Base-by-base conservation (phyloP, 257 asterid species). In the Nicotiana otophora region DNA sequence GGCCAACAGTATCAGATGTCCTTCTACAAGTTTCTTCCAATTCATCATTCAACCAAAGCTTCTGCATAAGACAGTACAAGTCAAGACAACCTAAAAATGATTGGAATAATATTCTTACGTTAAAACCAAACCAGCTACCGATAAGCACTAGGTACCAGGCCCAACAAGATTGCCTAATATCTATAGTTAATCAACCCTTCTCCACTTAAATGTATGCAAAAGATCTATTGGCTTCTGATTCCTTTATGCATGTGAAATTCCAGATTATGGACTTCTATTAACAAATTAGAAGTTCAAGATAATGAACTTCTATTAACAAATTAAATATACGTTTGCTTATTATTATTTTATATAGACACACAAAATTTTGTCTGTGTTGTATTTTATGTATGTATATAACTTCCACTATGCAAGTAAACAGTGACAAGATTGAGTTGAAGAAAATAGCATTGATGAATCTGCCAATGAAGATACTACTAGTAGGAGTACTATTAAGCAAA, bases 1-100 rank as follows among this genome's bases (percentile, higher is more conserved):
- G 84, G 61, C 84, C 82, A 63, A 61, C 86, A 78, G 84, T 70
- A 83, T 82, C 88, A 17, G 90, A 46, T 68, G 82, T 88, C 81
- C 64, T 86, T 86, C 83, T 86, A 77, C 67, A 82, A 78, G 48
- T 86, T 84, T 83, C 64, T 51, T 62, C 88, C 42, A 85, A 75
- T 79, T 82, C 75, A 76, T 86, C 78, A 20, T 54, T 78, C 82
- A 67, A 90, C 81, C 82, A 85, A 84, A 80, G 63, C 26, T 65
- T 90, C 94, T 88, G 86, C 60, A 70, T 23, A 85, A 77, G 15
- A 48, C 72, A 61, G 10, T 42, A 16, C 31, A 19, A 61, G 62
- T 62, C 31, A 30, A 83, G 60, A 26, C 54, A 55, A 46, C 69
- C 31, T 64, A 6, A 83, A 30, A 30, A 26, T 14, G 5, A 54